Evolutionary conservation across 345 rosid species (phyloP), one percentile per base, ranked within the genome.

Genomic region (Viola odorata): DNA sequence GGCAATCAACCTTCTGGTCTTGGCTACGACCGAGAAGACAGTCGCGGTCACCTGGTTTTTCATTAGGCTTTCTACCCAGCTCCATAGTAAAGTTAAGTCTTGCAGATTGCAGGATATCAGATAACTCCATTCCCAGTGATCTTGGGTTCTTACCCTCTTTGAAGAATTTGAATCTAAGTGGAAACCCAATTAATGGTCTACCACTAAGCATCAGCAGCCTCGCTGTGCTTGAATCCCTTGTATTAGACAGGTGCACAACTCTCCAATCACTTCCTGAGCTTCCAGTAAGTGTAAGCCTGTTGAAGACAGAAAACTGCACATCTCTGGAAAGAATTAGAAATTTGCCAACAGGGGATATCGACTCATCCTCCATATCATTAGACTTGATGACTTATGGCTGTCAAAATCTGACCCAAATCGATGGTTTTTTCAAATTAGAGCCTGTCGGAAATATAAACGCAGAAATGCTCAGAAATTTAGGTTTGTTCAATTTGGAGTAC

Each of bases 1-100:
- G 58, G 63, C 53, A 16, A 41, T 77, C 77, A 45, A 51, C 58
- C 11, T 61, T 64, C 8, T 50, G 69, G 69, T 60, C 74, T 11
- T 50, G 60, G 56, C 37, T 65, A 15, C 41, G 45, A 57, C 36
- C 65, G 16, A 45, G 23, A 63, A 65, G 55, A 56, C 47, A 36
- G 37, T 39, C 64, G 16, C 55, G 41, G 45, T 49, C 58, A 15
- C 63, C 36, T 56, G 7, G 39, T 49, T 58, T 51, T 37, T 55
- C 65, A 15, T 17, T 68, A 13, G 23, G 57, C 11, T 63, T 57
- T 8, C 49, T 69, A 14, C 64, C 53, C 1, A 38, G 44, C 14
- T 73, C 65, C 10, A 42, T 73, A 23, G 41, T 37, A 57, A 41
- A 65, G 7, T 60, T 70, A 7, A 55, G 66, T 50, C 71, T 73